A percentile compares a stretch with the other conserved stretches of the same genome.
Conservation (phyloP, 2,329 filamentous ascomycete genomes). For the Botrytis medusae region DNA sequence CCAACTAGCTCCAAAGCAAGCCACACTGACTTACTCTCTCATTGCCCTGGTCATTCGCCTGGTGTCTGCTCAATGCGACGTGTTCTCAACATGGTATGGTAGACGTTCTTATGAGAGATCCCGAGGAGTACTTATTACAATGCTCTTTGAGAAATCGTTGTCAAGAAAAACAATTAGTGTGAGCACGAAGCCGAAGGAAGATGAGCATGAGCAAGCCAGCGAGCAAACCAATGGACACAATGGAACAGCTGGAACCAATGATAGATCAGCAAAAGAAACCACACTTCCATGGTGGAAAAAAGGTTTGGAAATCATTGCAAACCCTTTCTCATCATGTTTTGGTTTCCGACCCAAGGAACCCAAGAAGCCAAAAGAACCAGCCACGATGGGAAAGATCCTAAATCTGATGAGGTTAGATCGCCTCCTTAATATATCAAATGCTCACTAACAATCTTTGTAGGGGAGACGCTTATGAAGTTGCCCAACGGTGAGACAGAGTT, state of each 20-base stretch:
- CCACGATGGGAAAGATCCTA: conserved; percentile 86
- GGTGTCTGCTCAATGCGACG: conserved; percentile 61
- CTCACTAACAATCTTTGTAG: conserved; percentile 25
- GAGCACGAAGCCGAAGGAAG: conserved; percentile 32
- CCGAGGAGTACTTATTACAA: conserved; percentile 81
- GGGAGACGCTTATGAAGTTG: conserved; percentile 74
- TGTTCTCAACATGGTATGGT: conserved; percentile 78
- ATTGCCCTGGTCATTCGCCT: conserved; percentile 62
- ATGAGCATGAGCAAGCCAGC: conserved; percentile 17
- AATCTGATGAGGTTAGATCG: conserved; percentile 71
- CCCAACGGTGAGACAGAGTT: conserved; percentile 51
- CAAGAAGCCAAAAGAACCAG: conserved; percentile 52
- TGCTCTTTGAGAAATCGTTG: conserved; percentile 70
- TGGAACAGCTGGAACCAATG: conserved; percentile 21
- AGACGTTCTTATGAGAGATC: conserved; percentile 81
- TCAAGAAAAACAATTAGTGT: conserved; percentile 38
- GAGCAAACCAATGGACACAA: conserved; percentile 4
- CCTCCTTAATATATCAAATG: too few species aligned
- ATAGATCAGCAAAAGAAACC: conserved; percentile 20
- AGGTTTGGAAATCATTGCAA: conserved; percentile 27
- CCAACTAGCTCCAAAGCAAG: conserved; percentile 48
- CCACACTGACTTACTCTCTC: conserved; percentile 64
- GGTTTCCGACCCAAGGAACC: conserved; percentile 34
- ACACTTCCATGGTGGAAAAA: conserved; percentile 24
- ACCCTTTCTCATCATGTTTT: conserved; percentile 35